Base-by-base conservation (phyloP, 257 asterid genomes). In the Plectranthus barbatus region DNA sequence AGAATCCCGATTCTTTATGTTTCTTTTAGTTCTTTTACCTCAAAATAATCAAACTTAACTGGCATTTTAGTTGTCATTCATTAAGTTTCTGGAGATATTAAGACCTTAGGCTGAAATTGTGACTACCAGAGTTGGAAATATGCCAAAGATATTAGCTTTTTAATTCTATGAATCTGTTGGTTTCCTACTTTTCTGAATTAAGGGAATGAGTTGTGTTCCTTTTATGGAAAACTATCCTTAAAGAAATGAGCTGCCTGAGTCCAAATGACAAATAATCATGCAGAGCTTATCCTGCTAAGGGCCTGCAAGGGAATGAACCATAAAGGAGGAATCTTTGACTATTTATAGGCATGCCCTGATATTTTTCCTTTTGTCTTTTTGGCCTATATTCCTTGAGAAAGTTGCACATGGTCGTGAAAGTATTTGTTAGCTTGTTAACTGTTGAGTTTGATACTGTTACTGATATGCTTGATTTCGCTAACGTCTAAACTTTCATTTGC, bases 341-440 rank as follows among this genome's bases (percentile, higher is more conserved):
- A 23, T 26, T 50, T 29, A 54, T 26, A n/a, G 62, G 52, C 64
- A 51, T 69, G 53, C 41, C 47, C 44, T 18, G 44, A 14, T 62
- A 46, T 10, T 74, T 9, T 18, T 42, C 12, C 20, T 9, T 17
- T 20, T 13, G 6, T 8, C 20, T 9, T 31, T 51, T 21, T 60
- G 21, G 6, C 44, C 10, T 19, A 5, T 51, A 23, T 54, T 2
- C 44, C 2, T 41, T 2, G 19, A 62, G 54, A 12, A 62, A 56
- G 46, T 6, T 34, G 41, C 26, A 15, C 7, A 21, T 6, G 14
- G 58, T 49, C 26, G 21, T 19, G 51, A 5, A 26, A 47, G 37
- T 57, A 2, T 17, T 48, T 65, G 21, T 56, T 69, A 57, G 42
- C 40, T 29, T 53, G 33, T 52, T 17, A 37, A 41, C 15, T 54